Conservation (phyloP, 495 filamentous ascomycete species). For the Tuber magnatum region DNA sequence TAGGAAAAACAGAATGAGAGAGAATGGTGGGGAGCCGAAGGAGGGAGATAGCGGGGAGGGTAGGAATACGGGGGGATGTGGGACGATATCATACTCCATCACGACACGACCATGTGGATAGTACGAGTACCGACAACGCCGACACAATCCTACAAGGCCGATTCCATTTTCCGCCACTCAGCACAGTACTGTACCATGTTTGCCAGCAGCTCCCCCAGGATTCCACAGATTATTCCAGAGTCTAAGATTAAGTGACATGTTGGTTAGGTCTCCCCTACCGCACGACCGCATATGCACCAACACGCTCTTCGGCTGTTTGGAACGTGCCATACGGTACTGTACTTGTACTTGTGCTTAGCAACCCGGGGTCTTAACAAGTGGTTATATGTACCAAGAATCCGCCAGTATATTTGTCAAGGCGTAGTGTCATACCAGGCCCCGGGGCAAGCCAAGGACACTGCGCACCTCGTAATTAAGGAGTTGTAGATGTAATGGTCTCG, state of each 20-base stretch:
- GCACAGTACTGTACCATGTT: not conserved
- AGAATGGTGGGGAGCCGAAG: too few species aligned
- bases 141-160: not conserved
- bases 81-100: too few species aligned
- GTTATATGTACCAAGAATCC: not conserved
- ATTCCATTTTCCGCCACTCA: not conserved
- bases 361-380: not conserved
- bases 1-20: too few species aligned
- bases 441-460: not conserved
- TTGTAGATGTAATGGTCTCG: too few species aligned
- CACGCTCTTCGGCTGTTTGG: not conserved
- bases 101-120: too few species aligned
- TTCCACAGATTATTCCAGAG: not conserved
- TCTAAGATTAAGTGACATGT: not conserved
- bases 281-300: not conserved
- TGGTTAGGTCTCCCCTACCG: not conserved
- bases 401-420: not conserved
- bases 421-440: not conserved
- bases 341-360: not conserved
- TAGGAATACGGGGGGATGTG: too few species aligned
- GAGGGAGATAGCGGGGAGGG: too few species aligned
- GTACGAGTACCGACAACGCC: not conserved
- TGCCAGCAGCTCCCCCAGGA: not conserved
- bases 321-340: not conserved
- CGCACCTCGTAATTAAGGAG: too few species aligned